Base-by-base conservation (phyloP, 768 basidiomycete species). In the Suillus brevipes region DNA sequence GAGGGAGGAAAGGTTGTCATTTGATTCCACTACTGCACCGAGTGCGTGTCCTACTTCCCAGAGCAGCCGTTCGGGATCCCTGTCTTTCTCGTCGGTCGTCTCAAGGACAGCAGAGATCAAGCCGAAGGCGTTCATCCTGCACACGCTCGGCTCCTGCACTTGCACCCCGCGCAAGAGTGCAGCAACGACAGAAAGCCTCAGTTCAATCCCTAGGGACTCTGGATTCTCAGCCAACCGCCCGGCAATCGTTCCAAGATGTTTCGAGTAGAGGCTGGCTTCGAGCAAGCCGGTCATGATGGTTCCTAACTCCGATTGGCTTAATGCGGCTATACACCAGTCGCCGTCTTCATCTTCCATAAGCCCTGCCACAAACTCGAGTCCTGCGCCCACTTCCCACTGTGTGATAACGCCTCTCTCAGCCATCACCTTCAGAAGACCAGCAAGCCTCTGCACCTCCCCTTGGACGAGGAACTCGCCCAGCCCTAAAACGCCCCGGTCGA, bases 391-490 rank as follows among this genome's bases (percentile, higher is more conserved):
- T 60, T 85, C 83, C 64, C 84, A 79, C 45, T 81, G 81, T 50
- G 79, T 68, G 64, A 84, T 69, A 10, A 73, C 65, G 20, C 71
- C 76, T 58, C 78, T 73, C 25, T 81, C 76, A 25, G 72, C 71
- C 2, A 72, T 60, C 20, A 67, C 49, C 6, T 56, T 47, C 40
- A 59, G 6, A 59, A 59, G 40, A 20, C 58, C 28, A 4, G 40
- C 40, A 3, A 59, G 40, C 42, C 58, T 73, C 71, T 83, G 84
- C 65, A 89, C 68, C 65, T 89, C 87, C 68, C 87, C 83, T n/a
- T 78, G 69, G 14, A 91, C 69, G 45, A 91, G 73, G 87, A 88
- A 91, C 65, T 89, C 89, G 2, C 63, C 63, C 16, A 64, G 40
- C 18, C 31, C 62, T 4, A 38, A 42, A 13, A 80, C 73, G 2